A percentile compares a stretch with the other conserved stretches of the same genome.
phyloP scores from a whole-genome alignment of 306 rosid genomes.

The Inga oerstediana region DNA sequence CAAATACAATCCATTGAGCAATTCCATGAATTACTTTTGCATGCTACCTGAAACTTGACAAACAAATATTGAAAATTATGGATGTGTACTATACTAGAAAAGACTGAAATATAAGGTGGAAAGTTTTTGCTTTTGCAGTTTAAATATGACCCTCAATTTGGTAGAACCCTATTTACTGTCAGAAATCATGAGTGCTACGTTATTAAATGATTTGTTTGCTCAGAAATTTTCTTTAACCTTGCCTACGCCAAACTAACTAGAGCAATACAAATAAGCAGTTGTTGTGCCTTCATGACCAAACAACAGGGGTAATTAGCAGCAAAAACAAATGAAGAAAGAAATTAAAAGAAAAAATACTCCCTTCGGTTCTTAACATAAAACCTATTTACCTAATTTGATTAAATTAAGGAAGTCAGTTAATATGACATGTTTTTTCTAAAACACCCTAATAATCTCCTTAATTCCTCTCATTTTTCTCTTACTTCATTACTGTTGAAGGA shows the following conservation, averaged over 20 bases:
- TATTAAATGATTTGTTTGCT: not conserved
- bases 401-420: too few species aligned
- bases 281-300: not conserved
- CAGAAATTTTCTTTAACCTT: not conserved
- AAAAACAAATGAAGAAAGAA: slow-evolving; percentile 3
- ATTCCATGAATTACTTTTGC: not conserved
- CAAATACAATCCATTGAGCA: not conserved
- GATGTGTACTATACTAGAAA: not conserved
- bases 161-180: not conserved
- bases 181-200: not conserved
- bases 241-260: not conserved
- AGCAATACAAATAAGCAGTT: not conserved
- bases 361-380: too few species aligned
- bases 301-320: not conserved
- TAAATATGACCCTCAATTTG: not conserved
- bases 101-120: not conserved
- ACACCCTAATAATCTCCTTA: too few species aligned
- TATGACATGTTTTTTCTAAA: too few species aligned
- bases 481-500: too few species aligned
- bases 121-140: not conserved
- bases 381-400: too few species aligned
- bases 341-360: not conserved
- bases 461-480: too few species aligned
- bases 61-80: not conserved
- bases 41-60: not conserved